These are phyloP conservation scores for Fusarium udum DNA, from an alignment of 2,329 filamentous ascomycete genomes.

Conservation along the genomic window DNA sequence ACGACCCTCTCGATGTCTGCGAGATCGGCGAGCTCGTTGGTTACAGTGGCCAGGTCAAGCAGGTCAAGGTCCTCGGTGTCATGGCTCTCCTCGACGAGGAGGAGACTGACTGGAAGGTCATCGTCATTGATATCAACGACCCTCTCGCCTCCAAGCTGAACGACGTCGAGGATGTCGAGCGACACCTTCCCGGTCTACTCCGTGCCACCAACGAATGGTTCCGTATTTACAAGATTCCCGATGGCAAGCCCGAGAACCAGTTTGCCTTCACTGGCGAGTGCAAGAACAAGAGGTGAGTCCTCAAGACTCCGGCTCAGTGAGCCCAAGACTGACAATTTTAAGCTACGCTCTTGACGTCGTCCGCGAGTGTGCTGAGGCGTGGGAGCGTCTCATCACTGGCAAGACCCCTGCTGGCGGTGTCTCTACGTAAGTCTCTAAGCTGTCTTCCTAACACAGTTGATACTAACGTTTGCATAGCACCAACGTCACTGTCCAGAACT, in stretches of 20 bases:
- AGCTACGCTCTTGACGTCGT: conserved; percentile 95
- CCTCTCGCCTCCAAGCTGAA: conserved; percentile 95
- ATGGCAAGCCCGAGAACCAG: conserved; percentile 99
- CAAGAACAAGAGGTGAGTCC: conserved; percentile 94
- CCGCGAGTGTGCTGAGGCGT: conserved; percentile 94
- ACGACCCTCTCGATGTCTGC: conserved; percentile 98
- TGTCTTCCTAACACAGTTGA: background rate
- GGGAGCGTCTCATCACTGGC: conserved; percentile 95
- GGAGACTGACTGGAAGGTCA: conserved; percentile 99
- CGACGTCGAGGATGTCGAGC: conserved; percentile 98
- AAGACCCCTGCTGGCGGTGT: conserved; percentile 82
- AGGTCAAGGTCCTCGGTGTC: conserved; percentile 99
- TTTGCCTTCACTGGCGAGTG: conserved; percentile 99
- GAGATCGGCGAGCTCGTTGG: conserved; percentile 99
- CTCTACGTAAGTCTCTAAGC: conserved; percentile 72
- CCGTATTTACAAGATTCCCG: conserved; percentile 99
- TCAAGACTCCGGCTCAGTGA: background rate
- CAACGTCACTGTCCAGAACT: conserved; percentile 82
- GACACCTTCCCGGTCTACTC: conserved; percentile 94
- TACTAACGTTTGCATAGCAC: conserved; percentile 64
- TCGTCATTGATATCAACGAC: conserved; percentile 98
- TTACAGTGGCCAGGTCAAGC: conserved; percentile 96
- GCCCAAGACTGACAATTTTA: conserved; percentile 20
- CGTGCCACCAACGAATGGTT: conserved; percentile 99
- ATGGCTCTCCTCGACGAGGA: conserved; percentile 99